A percentile compares a stretch with the other conserved stretches of the same genome.
These are phyloP conservation scores for Quercus parvula DNA, from an alignment of 306 rosid species.

Conservation along the genomic window DNA sequence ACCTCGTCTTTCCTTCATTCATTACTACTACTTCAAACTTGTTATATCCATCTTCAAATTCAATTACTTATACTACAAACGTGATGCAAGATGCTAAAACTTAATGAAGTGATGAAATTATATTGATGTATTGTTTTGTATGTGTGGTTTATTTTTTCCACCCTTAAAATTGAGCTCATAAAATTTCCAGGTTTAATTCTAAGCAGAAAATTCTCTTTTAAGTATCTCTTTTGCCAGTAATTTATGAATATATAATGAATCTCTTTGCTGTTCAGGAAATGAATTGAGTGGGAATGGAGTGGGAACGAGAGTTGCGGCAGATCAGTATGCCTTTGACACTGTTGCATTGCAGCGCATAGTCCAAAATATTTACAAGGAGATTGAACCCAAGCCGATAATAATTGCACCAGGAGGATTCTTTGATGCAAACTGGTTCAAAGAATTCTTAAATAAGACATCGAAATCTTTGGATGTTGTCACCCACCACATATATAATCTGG, in stretches of 20 bases:
- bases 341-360: conserved; percentile 47
- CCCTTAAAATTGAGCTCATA: not conserved
- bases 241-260: not conserved
- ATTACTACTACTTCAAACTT: too few relatives aligned
- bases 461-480: conserved; percentile 46
- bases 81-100: too few relatives aligned
- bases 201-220: not conserved
- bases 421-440: conserved; percentile 68
- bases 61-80: too few relatives aligned
- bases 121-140: not conserved
- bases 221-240: not conserved
- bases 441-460: conserved; percentile 46
- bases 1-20: too few relatives aligned
- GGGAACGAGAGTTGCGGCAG: conserved; percentile 61
- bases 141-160: not conserved
- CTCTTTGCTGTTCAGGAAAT: conserved; percentile 50
- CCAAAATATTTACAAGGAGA: conserved; percentile 36
- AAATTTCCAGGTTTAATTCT: not conserved
- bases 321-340: conserved; percentile 69
- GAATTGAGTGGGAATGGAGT: conserved; percentile 82
- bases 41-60: too few relatives aligned
- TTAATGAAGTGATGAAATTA: not conserved
- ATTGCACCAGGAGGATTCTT: conserved; percentile 94
- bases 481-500: conserved; percentile 91
- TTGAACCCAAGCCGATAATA: conserved; percentile 61